Evolutionary conservation across 148 eudicot species (phyloP).

Genomic region (Pharnaceum exiguum): DNA sequence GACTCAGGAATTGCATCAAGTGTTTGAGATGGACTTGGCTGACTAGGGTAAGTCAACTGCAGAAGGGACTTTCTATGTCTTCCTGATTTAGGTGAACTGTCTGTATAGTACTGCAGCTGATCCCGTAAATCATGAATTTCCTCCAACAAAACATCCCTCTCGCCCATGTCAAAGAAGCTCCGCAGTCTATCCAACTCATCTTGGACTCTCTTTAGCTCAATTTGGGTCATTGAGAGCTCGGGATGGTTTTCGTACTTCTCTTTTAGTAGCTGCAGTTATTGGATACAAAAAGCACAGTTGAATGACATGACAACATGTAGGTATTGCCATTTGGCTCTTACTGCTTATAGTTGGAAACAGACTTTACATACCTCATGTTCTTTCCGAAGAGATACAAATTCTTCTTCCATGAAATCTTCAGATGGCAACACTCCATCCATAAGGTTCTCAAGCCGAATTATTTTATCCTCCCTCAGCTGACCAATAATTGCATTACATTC

Average conservation of each 20-base stretch:
- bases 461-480: constrained; percentile 90
- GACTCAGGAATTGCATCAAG: constrained; percentile 45
- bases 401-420: constrained; percentile 84
- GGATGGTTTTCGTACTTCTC: constrained; percentile 91
- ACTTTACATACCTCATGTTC: constrained; percentile 64
- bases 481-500: constrained; percentile 88
- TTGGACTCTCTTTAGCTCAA: constrained; percentile 67
- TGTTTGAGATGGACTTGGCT: constrained; percentile 34
- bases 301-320: not conserved
- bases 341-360: not conserved
- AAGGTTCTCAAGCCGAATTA: constrained; percentile 82
- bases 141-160: constrained; percentile 83
- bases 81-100: constrained; percentile 41
- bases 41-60: constrained; percentile 53
- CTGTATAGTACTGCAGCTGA: constrained; percentile 72
- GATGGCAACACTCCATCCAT: constrained; percentile 91
- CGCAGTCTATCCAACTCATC: constrained; percentile 71
- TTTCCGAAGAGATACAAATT: constrained; percentile 54
- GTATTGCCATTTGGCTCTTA: not conserved
- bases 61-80: constrained; percentile 38
- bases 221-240: constrained; percentile 64
- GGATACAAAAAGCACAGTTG: constrained; percentile 3
- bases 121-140: constrained; percentile 83
- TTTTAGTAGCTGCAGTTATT: constrained; percentile 55
- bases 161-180: constrained; percentile 89